These are phyloP conservation scores for Cicer yamashitae DNA, from an alignment of 306 rosid genomes.

Conservation along the genomic window DNA sequence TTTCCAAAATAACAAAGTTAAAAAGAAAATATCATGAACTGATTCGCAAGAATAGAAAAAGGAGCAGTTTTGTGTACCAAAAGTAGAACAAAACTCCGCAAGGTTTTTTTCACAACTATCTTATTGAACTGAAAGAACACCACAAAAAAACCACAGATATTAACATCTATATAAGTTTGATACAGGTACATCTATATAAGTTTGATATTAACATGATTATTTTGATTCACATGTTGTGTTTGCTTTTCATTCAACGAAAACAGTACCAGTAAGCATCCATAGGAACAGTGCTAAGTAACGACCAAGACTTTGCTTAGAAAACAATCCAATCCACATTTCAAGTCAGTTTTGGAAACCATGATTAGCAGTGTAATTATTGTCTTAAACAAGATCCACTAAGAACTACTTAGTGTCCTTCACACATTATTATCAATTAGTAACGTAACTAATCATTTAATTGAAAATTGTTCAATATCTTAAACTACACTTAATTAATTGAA, in stretches of 20 bases:
- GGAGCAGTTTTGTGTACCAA: too few relatives aligned
- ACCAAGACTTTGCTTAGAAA: conserved; percentile 47
- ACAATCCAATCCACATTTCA: conserved; percentile 45
- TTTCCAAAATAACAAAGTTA: conserved; percentile 30
- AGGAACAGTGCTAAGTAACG: background rate
- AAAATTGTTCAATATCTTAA: too few relatives aligned
- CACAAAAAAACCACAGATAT: too few relatives aligned
- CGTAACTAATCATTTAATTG: too few relatives aligned
- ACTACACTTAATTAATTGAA: too few relatives aligned
- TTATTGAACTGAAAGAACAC: too few relatives aligned
- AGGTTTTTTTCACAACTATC: too few relatives aligned
- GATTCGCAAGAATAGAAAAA: conserved; percentile 15
- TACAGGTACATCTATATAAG: too few relatives aligned
- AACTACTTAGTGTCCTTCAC: too few relatives aligned
- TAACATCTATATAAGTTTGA: too few relatives aligned
- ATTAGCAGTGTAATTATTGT: conserved; percentile 43
- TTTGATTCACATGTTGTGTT: conserved; percentile 47
- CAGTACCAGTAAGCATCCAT: conserved; percentile 22
- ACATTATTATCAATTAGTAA: too few relatives aligned
- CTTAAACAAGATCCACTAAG: conserved; percentile 14
- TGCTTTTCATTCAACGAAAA: conserved; percentile 41
- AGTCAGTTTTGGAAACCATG: conserved; percentile 43
- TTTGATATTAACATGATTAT: conserved; percentile 65
- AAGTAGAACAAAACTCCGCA: too few relatives aligned
- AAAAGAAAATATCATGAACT: conserved; percentile 25